Evolutionary conservation across 129 eudicot genomes (phyloP).

Genomic region (Arctium lappa): DNA sequence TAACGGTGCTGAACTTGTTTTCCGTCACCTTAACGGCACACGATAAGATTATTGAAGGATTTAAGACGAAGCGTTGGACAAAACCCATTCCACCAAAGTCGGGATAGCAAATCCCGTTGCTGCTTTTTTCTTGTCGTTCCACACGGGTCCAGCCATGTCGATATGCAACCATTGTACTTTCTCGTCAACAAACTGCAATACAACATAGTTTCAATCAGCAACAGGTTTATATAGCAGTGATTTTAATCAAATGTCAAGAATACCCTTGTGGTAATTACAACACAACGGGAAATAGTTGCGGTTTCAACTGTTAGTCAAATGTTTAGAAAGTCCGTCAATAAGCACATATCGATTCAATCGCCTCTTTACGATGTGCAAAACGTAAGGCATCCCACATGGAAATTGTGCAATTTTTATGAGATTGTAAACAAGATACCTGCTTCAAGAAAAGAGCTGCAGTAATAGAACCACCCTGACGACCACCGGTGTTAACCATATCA

Average conservation of each 20-base stretch:
- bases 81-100: conserved; percentile 91
- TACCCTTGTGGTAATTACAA: not conserved
- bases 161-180: conserved; percentile 94
- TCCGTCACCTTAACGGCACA: not conserved
- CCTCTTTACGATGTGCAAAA: no score
- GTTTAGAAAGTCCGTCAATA: no score
- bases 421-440: conserved; percentile 48
- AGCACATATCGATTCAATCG: no score
- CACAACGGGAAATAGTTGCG: no score
- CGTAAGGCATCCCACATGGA: not conserved
- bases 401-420: not conserved
- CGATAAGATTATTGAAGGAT: not conserved
- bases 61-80: conserved; percentile 59
- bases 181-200: conserved; percentile 90
- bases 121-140: conserved; percentile 78
- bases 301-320: no score
- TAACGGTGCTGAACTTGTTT: not conserved
- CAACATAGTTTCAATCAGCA: not conserved
- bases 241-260: not conserved
- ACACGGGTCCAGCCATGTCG: conserved; percentile 95
- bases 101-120: conserved; percentile 87
- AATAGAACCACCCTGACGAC: conserved; percentile 87
- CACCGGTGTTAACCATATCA: conserved; percentile 97
- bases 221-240: not conserved
- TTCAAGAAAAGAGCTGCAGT: conserved; percentile 95